These are phyloP conservation scores for Polymyxa betae DNA, from an alignment of 208 protist genomes.

Conservation along the genomic window DNA sequence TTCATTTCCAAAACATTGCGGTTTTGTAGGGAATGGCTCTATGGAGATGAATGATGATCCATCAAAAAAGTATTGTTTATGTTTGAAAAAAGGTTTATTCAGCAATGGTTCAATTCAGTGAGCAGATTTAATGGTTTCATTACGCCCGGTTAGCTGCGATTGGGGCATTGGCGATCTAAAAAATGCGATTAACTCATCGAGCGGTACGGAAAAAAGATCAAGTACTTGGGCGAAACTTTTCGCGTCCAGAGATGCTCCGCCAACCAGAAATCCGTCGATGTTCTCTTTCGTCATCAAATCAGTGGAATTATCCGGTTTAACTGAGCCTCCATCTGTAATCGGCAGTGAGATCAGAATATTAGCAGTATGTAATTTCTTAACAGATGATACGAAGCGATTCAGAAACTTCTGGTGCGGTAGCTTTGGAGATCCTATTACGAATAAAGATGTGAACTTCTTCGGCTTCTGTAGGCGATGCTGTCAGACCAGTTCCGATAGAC, in stretches of 20 bases:
- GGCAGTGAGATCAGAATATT: neutral
- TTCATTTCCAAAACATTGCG: no score
- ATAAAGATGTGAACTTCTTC: slow-evolving; percentile 66
- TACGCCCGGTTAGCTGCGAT: neutral
- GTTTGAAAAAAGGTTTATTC: no score
- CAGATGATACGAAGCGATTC: slow-evolving; percentile 62
- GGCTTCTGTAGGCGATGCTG: slow-evolving; percentile 55
- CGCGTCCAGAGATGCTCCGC: slow-evolving; percentile 65
- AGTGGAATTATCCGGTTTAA: slow-evolving; percentile 61
- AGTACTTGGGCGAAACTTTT: slow-evolving; percentile 6
- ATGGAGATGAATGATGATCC: no score
- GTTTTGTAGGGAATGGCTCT: no score
- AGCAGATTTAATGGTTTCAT: neutral
- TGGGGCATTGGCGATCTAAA: slow-evolving; percentile 30
- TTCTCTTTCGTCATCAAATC: slow-evolving; percentile 54
- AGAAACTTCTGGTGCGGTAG: slow-evolving; percentile 49
- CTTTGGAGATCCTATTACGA: neutral
- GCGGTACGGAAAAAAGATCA: neutral
- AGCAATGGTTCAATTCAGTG: no score
- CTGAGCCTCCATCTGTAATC: slow-evolving; percentile 61
- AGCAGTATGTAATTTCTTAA: neutral
- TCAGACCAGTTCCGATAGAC: slow-evolving; percentile 67
- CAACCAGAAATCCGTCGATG: slow-evolving; percentile 68
- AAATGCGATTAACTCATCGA: neutral
- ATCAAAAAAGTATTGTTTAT: no score